These are phyloP conservation scores for Coprinellus micaceus DNA, from an alignment of 768 basidiomycete species.

Conservation along the genomic window DNA sequence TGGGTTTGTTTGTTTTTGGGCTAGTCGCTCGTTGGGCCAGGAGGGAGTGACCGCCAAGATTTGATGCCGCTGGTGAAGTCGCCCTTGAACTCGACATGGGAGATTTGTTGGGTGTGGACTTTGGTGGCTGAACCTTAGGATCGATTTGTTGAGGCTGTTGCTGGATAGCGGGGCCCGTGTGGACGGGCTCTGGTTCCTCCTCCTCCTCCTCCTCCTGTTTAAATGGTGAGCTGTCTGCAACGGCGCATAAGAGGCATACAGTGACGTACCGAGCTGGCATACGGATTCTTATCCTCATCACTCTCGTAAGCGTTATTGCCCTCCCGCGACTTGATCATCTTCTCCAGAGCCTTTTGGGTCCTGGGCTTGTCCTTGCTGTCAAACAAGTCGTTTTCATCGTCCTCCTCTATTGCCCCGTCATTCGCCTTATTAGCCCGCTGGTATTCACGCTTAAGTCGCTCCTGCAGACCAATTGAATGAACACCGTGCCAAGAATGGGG, in stretches of 20 bases:
- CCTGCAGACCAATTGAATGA: constrained; percentile 39
- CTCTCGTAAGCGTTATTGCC: constrained; percentile 80
- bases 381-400: constrained; percentile 63
- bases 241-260: background rate
- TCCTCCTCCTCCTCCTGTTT: constrained; percentile 68
- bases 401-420: constrained; percentile 67
- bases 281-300: constrained; percentile 82
- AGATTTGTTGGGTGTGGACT: constrained; percentile 35
- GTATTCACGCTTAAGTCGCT: constrained; percentile 81
- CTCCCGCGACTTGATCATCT: constrained; percentile 79
- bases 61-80: constrained; percentile 54
- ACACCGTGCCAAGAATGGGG: background rate
- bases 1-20: constrained; percentile 65
- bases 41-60: constrained; percentile 70
- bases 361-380: constrained; percentile 37
- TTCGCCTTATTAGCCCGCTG: constrained; percentile 71
- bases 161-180: constrained; percentile 42
- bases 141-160: constrained; percentile 46
- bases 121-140: constrained; percentile 37
- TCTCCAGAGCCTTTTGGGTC: constrained; percentile 78
- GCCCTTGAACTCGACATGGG: constrained; percentile 45
- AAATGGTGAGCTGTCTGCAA: constrained; percentile 9
- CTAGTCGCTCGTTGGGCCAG: constrained; percentile 85
- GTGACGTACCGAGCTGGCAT: constrained; percentile 65
- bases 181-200: constrained; percentile 53